These are phyloP conservation scores for Basipetospora sp. DNA, from an alignment of 2,329 filamentous ascomycete genomes.

Conservation along the genomic window DNA sequence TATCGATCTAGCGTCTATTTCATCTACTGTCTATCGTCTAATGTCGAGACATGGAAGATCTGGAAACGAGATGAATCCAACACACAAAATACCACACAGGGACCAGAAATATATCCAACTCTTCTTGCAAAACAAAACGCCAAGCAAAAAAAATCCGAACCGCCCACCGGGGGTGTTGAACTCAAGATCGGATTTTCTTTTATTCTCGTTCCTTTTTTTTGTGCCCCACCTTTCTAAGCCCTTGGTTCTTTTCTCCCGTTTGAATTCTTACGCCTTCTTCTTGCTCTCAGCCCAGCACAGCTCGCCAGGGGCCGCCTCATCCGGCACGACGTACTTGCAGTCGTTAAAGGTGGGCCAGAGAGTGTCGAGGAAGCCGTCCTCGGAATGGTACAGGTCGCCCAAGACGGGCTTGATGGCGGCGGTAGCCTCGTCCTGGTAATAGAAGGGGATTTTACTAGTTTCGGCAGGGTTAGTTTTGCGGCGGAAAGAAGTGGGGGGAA, in stretches of 20 bases:
- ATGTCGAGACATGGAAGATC: neutral
- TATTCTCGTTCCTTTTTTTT: too few relatives aligned
- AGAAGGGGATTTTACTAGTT: constrained; percentile 77
- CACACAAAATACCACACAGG: too few relatives aligned
- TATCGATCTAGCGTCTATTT: too few relatives aligned
- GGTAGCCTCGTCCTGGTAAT: constrained; percentile 84
- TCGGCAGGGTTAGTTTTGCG: too few relatives aligned
- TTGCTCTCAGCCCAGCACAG: constrained; percentile 5
- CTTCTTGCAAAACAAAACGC: neutral
- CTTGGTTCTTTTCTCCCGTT: too few relatives aligned
- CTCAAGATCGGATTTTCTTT: neutral
- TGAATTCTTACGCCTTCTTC: constrained; percentile 4
- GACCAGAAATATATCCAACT: neutral
- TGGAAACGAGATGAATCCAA: neutral
- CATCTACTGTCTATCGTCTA: constrained; percentile 2
- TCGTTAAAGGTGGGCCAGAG: constrained; percentile 31
- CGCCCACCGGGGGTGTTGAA: neutral
- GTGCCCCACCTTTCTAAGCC: too few relatives aligned
- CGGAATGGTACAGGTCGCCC: constrained; percentile 36
- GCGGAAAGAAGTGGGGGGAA: too few relatives aligned
- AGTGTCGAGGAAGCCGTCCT: constrained; percentile 28
- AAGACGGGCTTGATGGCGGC: constrained; percentile 57
- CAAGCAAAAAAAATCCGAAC: neutral
- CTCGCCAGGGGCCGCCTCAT: neutral
- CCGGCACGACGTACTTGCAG: constrained; percentile 30